Evolutionary conservation across 164 flowering plant genomes (phyloP).

Genomic region (Vitis rupestris): DNA sequence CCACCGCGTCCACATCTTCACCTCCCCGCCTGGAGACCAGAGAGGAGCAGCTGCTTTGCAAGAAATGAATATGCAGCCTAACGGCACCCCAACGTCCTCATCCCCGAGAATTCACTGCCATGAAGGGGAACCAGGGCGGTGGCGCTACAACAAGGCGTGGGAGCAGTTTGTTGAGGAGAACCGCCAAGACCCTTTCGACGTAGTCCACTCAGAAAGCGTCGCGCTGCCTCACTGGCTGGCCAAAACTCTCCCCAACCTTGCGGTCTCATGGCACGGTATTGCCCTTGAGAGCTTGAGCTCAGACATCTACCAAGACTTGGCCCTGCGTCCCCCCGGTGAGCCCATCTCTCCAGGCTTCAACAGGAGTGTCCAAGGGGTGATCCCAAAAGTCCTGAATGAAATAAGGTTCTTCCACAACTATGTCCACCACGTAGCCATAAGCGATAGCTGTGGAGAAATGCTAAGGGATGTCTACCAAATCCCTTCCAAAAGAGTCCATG

Average conservation of each 20-base stretch:
- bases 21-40: constrained; percentile 22
- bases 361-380: constrained; percentile 31
- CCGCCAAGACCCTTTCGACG: constrained; percentile 23
- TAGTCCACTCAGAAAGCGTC: constrained; percentile 54
- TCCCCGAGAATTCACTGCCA: constrained; percentile 6
- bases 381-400: constrained; percentile 47
- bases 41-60: too few relatives aligned
- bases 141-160: too few relatives aligned
- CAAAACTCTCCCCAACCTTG: constrained; percentile 36
- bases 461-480: constrained; percentile 46
- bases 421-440: constrained; percentile 47
- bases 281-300: constrained; percentile 54
- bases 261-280: constrained; percentile 61
- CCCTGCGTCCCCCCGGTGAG: constrained; percentile 15
- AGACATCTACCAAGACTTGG: constrained; percentile 41
- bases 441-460: constrained; percentile 44
- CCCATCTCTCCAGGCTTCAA: neutral
- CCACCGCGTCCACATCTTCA: constrained; percentile 58
- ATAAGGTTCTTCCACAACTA: constrained; percentile 49
- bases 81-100: too few relatives aligned
- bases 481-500: constrained; percentile 50
- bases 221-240: constrained; percentile 48
- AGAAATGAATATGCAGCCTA: too few relatives aligned
- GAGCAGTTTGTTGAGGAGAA: too few relatives aligned
- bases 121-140: constrained; percentile 15